A percentile compares a stretch with the other conserved stretches of the same genome.
Conservation (phyloP, 2,329 filamentous ascomycete species). For the Elsinoe necatrix region DNA sequence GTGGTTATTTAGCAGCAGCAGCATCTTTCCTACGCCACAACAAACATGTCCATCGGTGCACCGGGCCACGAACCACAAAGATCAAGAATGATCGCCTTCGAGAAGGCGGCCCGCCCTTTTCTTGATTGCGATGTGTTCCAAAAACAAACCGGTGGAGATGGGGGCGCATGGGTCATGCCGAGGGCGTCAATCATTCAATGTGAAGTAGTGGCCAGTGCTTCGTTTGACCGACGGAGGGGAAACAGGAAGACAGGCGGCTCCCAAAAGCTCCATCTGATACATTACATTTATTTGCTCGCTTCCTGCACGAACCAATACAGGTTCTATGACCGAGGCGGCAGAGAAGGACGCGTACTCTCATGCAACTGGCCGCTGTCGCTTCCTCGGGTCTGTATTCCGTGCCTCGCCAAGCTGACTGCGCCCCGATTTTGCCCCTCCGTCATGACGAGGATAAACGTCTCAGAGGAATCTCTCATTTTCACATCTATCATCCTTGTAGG, state of each 20-base stretch:
- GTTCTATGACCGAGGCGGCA: background rate
- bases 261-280: background rate
- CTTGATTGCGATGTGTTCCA: background rate
- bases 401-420: constrained; percentile 1
- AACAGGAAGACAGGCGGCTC: background rate
- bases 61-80: background rate
- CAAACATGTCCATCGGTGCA: constrained; percentile 6
- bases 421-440: constrained; percentile 12
- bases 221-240: background rate
- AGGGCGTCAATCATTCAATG: background rate
- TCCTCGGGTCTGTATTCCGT: constrained; percentile 1
- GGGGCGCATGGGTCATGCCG: background rate
- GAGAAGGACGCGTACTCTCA: constrained; percentile 2
- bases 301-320: background rate
- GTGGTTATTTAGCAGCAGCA: background rate
- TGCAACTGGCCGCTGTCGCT: constrained; percentile 10
- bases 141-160: background rate
- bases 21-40: constrained; percentile 5
- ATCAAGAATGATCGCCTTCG: background rate
- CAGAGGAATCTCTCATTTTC: background rate
- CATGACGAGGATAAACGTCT: background rate
- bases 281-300: background rate
- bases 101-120: constrained; percentile 12
- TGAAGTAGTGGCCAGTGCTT: constrained; percentile 7
- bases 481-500: background rate